Base-by-base conservation (phyloP, 2,329 filamentous ascomycete genomes). In the Ceratocystiopsis sp. region DNA sequence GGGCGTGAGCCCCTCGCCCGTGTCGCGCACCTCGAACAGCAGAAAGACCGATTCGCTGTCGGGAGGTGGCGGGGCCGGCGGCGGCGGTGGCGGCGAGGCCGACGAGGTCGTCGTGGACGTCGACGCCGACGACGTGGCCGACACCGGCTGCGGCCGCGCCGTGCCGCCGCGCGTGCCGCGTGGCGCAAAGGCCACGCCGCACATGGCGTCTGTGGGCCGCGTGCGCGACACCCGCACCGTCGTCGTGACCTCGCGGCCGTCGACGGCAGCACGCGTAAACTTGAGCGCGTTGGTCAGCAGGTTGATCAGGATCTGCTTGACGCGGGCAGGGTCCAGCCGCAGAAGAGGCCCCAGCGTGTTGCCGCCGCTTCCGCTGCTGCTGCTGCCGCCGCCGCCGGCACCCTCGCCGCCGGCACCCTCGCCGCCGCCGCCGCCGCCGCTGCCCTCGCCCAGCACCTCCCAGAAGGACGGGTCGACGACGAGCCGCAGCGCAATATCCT, bases 281-380 rank as follows among this genome's bases (percentile, higher is more conserved):
- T 89, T 89, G 57, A 89, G 78, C 0, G 82, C 80, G 52, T 89
- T 89, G 9, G 81, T 84, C 10, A 83, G 71, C 1, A 89, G 67
- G 52, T 89, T 89, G 56, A 89, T 85, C 4, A 87, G 64, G 1
- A 87, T 79, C 57, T 89, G 83, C 42, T 82, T 70, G 41, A 89
- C 75, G 19, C 83, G 70, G 15, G 78, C 80, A 0, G 83, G 78
- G 55, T 89, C 84, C 25, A 85, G 59, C 33, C 68, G 61, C 3
- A 86, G 73, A 66, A 75, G 85, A 34, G 80, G 73, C 33, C 82
- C 62, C 0, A 61, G 61, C 2, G 78, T 61, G n/a, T n/a, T n/a
- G n/a, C n/a, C n/a, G n/a, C n/a, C n/a, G n/a, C n/a, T n/a, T n/a
- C n/a, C n/a, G n/a, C n/a, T n/a, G n/a, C n/a, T n/a, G n/a, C n/a